These are phyloP conservation scores for Scalesia atractyloides DNA, from an alignment of 129 eudicot species.

Conservation along the genomic window DNA sequence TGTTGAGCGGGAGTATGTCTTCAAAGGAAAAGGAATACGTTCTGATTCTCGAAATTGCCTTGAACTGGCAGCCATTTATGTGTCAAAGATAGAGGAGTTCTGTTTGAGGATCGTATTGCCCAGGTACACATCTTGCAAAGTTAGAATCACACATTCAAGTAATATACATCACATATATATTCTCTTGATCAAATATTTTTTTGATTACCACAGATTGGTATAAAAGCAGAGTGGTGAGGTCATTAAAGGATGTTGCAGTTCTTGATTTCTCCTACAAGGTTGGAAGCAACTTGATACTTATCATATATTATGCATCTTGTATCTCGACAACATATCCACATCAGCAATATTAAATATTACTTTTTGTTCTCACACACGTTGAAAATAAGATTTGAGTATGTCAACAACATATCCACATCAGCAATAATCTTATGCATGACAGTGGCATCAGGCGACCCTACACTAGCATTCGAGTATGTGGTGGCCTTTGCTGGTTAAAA, in stretches of 20 bases:
- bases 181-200: background rate
- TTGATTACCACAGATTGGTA: conserved; percentile 65
- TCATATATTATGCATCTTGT: background rate
- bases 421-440: conserved; percentile 91
- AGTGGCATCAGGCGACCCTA: conserved; percentile 89
- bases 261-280: conserved; percentile 88
- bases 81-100: conserved; percentile 90
- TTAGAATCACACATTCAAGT: background rate
- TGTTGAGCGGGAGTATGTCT: too few species aligned
- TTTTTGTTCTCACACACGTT: conserved; percentile 50
- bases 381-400: conserved; percentile 85
- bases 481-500: too few species aligned
- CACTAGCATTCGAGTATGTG: too few species aligned
- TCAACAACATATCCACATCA: too few species aligned
- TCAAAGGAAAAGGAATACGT: too few species aligned
- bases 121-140: conserved; percentile 51
- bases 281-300: conserved; percentile 60
- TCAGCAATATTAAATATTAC: conserved; percentile 16
- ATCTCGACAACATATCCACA: background rate
- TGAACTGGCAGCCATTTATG: too few species aligned
- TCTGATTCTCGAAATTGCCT: too few species aligned
- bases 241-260: conserved; percentile 94
- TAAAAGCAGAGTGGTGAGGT: conserved; percentile 98
- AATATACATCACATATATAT: too few species aligned
- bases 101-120: conserved; percentile 87